Base-by-base conservation (phyloP, 306 rosid species). In the Hylodesmum podocarpum region DNA sequence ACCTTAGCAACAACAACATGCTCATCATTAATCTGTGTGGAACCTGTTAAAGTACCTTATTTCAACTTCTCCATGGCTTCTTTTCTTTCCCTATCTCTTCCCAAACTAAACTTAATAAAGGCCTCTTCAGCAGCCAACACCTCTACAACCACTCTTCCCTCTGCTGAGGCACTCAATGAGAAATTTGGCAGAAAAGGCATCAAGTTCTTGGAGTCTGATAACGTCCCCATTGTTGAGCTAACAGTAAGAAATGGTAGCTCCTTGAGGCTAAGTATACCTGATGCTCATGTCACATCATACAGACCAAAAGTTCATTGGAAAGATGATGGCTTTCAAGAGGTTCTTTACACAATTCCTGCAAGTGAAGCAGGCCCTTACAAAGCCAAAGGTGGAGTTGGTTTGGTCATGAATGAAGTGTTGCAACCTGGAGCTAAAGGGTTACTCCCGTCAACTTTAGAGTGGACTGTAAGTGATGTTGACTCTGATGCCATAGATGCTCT, bases 161-260 rank as follows among this genome's bases (percentile, higher is more conserved):
- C 82, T 33, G 72, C 90, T 31, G 98, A 94, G 36, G 57, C 75
- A 51, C 93, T 92, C 44, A 89, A 78, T 61, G 93, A 89, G 54
- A 87, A 75, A 78, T 91, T 87, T 69, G 88, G 92, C 66, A 83
- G 90, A 49, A 94, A 92, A 70, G 98, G 98, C 62, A 89, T 92
- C 76, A 87, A 88, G 75, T 92, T 95, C 87, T 83, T 78, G 78
- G 91, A 90, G 46, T 63, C 82, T 7, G 84, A 85, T 53, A 84
- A 64, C 73, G 46, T 83, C 49, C 96, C 97, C 29, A 37, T 76
- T 31, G 96, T 85, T 27, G 97, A 95, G 76, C 83, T 95, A 1
- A 86, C 92, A 3, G 93, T 90, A 15, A 83, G 97, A 73, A 92
- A 95, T 80, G 98, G 96, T 5, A 95, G 98, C 86, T 90, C 97